Evolutionary conservation across 495 filamentous ascomycete genomes (phyloP).

Genomic region (Cetradonia linearis): DNA sequence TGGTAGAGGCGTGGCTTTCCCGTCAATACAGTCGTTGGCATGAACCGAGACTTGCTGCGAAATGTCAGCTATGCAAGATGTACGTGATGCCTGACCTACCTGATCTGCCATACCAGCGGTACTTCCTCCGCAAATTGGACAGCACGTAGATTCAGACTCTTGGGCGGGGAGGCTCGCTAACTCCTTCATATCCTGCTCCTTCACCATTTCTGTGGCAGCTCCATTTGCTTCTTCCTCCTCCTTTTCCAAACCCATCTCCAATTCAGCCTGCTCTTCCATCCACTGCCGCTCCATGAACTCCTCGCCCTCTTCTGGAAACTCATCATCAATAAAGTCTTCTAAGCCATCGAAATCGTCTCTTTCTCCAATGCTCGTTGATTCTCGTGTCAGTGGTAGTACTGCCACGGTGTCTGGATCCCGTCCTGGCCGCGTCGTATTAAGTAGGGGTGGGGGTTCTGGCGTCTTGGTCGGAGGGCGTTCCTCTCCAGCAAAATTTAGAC

Average conservation of each 20-base stretch:
- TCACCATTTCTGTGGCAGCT: background rate
- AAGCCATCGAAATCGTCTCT: slow-evolving; percentile 57
- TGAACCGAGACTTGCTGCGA: slow-evolving; percentile 51
- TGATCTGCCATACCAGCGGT: slow-evolving; percentile 49
- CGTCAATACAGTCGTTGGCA: slow-evolving; percentile 90
- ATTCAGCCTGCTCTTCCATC: slow-evolving; percentile 51
- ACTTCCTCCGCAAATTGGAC: slow-evolving; percentile 65
- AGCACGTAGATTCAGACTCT: slow-evolving; percentile 35
- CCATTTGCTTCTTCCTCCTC: slow-evolving; percentile 31
- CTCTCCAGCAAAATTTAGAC: background rate
- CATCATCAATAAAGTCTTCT: slow-evolving; percentile 42
- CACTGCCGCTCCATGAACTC: slow-evolving; percentile 50
- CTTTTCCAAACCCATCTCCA: slow-evolving; percentile 45
- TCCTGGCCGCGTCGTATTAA: background rate
- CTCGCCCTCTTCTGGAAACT: slow-evolving; percentile 45
- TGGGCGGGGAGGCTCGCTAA: slow-evolving; percentile 24
- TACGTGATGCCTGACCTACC: slow-evolving; percentile 30
- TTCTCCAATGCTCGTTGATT: slow-evolving; percentile 46
- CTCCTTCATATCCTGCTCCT: slow-evolving; percentile 6
- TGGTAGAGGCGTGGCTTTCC: slow-evolving; percentile 49
- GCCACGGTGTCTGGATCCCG: slow-evolving; percentile 3
- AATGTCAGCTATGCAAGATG: slow-evolving; percentile 15
- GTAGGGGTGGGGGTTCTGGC: background rate
- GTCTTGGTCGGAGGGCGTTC: background rate
- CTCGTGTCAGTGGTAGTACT: slow-evolving; percentile 43